Evolutionary conservation across 2,329 filamentous ascomycete species (phyloP).

Genomic region (Fusarium sp.): DNA sequence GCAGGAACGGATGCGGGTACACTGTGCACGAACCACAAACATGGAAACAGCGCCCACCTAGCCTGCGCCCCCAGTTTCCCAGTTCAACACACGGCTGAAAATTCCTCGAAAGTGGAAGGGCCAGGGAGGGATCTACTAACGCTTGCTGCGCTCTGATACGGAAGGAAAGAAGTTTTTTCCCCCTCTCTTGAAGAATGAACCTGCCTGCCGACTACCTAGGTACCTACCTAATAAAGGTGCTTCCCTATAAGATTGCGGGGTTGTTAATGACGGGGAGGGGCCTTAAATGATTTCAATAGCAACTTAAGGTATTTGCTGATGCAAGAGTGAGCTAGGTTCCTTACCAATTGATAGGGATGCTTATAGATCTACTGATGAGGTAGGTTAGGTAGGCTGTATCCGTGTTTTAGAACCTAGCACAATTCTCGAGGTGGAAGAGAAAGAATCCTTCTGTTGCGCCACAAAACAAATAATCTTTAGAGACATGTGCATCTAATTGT

Average conservation of each 20-base stretch:
- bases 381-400: neutral
- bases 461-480: slow-evolving; percentile 1
- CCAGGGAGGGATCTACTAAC: too few species aligned
- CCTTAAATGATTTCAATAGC: too few species aligned
- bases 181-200: too few species aligned
- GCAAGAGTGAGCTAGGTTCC: too few species aligned
- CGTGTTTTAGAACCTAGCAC: neutral
- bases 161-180: too few species aligned
- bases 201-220: too few species aligned
- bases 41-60: neutral
- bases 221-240: too few species aligned
- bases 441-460: neutral
- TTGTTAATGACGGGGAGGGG: too few species aligned
- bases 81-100: slow-evolving; percentile 14
- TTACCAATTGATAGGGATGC: too few species aligned
- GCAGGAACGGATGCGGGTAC: neutral
- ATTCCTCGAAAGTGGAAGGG: slow-evolving; percentile 7
- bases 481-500: slow-evolving; percentile 24
- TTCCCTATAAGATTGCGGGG: neutral
- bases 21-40: slow-evolving; percentile 25
- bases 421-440: neutral
- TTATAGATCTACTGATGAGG: too few species aligned
- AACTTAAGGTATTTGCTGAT: too few species aligned
- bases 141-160: too few species aligned
- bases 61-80: neutral